phyloP scores from a whole-genome alignment of 106 monocot species.

The Allium fistulosum region DNA sequence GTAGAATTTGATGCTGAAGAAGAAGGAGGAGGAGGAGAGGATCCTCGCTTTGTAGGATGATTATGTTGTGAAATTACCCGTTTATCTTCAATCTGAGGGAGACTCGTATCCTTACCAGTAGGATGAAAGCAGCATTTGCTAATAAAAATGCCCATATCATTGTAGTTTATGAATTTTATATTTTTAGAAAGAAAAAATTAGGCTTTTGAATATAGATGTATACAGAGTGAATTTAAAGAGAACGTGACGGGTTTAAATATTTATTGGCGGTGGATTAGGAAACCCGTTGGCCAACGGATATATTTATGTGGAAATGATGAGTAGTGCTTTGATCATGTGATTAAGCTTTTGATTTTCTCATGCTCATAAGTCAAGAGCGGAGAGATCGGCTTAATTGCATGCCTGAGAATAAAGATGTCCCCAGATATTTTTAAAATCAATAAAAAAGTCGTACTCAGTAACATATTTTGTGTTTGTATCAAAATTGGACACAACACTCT shows the following conservation, averaged over 20 bases:
- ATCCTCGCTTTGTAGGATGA: neutral
- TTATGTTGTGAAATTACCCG: conserved; percentile 21
- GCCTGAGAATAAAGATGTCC: too few species aligned
- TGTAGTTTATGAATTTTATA: neutral
- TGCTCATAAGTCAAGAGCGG: too few species aligned
- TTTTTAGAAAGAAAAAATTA: neutral
- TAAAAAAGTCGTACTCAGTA: too few species aligned
- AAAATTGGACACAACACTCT: too few species aligned
- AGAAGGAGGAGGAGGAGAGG: neutral
- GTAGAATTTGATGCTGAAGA: conserved; percentile 5
- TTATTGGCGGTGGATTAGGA: neutral
- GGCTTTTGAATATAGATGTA: neutral
- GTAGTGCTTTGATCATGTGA: neutral
- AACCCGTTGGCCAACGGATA: conserved; percentile 7
- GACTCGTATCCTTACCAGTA: neutral
- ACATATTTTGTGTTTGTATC: too few species aligned
- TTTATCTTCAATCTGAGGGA: conserved; percentile 17
- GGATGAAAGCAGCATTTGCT: conserved; percentile 25
- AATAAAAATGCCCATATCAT: conserved; percentile 37
- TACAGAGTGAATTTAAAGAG: neutral
- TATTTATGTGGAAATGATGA: neutral
- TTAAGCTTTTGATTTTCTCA: neutral
- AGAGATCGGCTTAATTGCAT: too few species aligned
- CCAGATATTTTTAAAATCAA: too few species aligned
- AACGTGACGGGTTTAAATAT: neutral